Evolutionary conservation across 306 rosid species (phyloP).

Genomic region (Begonia peltatifolia): DNA sequence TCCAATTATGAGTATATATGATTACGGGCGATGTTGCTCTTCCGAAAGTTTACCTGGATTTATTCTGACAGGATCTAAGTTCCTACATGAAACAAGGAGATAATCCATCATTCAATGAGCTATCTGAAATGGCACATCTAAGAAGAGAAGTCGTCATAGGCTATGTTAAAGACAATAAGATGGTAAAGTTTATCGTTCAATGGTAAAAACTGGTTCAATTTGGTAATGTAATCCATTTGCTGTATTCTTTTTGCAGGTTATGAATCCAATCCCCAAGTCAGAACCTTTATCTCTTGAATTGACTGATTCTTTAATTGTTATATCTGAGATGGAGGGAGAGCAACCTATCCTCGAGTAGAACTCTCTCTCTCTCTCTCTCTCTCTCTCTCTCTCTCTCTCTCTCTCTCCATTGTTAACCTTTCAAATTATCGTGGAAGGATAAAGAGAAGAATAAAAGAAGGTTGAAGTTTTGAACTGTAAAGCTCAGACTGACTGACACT

Average conservation of each 20-base stretch:
- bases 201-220: slow-evolving; percentile 5
- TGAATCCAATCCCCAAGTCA: slow-evolving; percentile 72
- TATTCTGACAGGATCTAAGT: slow-evolving; percentile 41
- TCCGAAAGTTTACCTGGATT: background rate
- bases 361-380: slow-evolving; percentile 3
- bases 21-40: too few relatives aligned
- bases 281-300: slow-evolving; percentile 66
- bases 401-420: background rate
- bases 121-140: slow-evolving; percentile 65
- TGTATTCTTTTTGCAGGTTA: slow-evolving; percentile 42
- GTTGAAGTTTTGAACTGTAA: too few relatives aligned
- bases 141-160: slow-evolving; percentile 96
- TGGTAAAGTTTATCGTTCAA: slow-evolving; percentile 31
- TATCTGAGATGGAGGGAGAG: slow-evolving; percentile 91
- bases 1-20: too few relatives aligned
- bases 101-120: slow-evolving; percentile 73
- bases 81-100: slow-evolving; percentile 88
- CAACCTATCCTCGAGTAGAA: slow-evolving; percentile 36
- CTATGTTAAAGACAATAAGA: slow-evolving; percentile 60
- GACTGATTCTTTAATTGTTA: slow-evolving; percentile 76
- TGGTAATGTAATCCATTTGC: slow-evolving; percentile 12
- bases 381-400: slow-evolving; percentile 6
- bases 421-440: too few relatives aligned
- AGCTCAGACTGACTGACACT: too few relatives aligned
- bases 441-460: too few relatives aligned